A percentile compares a stretch with the other conserved stretches of the same genome.
phyloP scores from a whole-genome alignment of 257 asterid species.

The Perilla frutescens region DNA sequence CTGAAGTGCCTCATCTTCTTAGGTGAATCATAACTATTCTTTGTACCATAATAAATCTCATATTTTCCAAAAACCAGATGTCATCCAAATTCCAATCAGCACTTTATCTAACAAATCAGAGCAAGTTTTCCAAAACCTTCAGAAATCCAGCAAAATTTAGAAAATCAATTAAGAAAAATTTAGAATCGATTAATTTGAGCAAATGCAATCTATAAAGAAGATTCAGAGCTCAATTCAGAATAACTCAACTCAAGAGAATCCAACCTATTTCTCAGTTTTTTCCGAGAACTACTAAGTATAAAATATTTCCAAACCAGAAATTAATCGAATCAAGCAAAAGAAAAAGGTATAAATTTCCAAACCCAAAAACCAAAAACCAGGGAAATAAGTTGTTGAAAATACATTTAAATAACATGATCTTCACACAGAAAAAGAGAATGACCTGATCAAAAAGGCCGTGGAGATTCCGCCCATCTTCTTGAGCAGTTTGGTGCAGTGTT shows the following conservation, averaged over 20 bases:
- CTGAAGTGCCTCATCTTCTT: background rate
- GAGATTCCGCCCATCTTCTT: constrained; percentile 32
- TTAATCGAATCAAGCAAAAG: constrained; percentile 14
- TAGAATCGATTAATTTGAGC: background rate
- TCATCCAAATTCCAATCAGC: constrained; percentile 10
- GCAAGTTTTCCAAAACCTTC: background rate
- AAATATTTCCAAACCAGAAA: constrained; percentile 12
- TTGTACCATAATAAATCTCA: background rate
- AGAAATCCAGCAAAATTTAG: background rate
- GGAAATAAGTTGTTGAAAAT: background rate
- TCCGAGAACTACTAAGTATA: background rate
- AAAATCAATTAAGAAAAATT: background rate
- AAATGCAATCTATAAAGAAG: background rate
- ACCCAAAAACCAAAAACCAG: background rate
- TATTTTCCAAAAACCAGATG: background rate
- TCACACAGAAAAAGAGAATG: background rate
- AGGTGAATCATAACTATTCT: background rate
- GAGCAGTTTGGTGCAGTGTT: constrained; percentile 36
- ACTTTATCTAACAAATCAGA: constrained; percentile 5
- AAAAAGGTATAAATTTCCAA: background rate
- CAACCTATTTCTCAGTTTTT: background rate
- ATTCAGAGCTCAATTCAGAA: constrained; percentile 17
- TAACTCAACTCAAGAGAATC: constrained; percentile 3
- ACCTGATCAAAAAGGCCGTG: constrained; percentile 46
- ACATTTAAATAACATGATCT: background rate